Evolutionary conservation across 2,329 filamentous ascomycete genomes (phyloP).

Genomic region (Periconia sp.): DNA sequence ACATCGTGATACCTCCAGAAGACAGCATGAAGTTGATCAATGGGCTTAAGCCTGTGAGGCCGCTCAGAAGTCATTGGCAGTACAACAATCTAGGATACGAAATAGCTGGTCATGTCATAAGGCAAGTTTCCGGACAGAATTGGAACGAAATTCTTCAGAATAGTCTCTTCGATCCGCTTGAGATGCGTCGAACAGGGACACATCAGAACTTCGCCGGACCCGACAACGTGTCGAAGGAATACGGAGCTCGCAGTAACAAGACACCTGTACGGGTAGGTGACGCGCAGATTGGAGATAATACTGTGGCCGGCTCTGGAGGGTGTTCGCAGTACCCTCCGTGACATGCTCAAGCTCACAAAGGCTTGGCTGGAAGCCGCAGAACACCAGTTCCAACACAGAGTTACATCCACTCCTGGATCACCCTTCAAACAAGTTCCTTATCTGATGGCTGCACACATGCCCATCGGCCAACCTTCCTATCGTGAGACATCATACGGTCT

Average conservation of each 20-base stretch:
- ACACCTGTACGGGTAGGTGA: not conserved
- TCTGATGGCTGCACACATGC: not conserved
- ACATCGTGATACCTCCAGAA: not conserved
- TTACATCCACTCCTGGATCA: not conserved
- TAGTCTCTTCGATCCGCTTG: not conserved
- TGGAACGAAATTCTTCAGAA: not conserved
- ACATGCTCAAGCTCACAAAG: not conserved
- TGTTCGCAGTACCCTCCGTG: not conserved
- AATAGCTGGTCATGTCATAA: not conserved
- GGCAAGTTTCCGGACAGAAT: not conserved
- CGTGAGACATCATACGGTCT: not conserved
- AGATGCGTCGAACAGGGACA: not conserved
- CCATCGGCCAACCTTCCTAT: not conserved
- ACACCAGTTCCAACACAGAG: not conserved
- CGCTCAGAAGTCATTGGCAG: not conserved
- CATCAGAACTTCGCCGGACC: not conserved
- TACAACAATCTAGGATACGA: constrained; percentile 1
- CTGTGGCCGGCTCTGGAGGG: not conserved
- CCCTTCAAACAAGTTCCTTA: not conserved
- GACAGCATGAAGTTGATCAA: constrained; percentile 1
- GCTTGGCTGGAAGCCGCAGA: not conserved
- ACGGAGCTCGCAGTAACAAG: not conserved
- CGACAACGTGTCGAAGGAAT: not conserved
- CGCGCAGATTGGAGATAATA: not conserved
- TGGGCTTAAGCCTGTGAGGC: not conserved